These are phyloP conservation scores for Voacanga thouarsii DNA, from an alignment of 257 asterid genomes.

Conservation along the genomic window DNA sequence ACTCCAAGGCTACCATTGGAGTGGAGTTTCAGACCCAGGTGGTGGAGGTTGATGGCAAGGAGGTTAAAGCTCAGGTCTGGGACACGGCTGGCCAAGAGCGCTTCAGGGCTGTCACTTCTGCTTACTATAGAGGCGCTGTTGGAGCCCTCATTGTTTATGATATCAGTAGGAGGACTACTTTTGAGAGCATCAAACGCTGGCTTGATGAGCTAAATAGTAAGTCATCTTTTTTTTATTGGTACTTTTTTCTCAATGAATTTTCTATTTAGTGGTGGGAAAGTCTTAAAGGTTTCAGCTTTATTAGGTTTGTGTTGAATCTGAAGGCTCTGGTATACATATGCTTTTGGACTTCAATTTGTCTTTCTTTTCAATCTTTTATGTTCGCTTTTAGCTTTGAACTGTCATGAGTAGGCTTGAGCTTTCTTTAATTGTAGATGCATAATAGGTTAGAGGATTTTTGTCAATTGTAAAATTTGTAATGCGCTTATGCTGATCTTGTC, in stretches of 20 bases:
- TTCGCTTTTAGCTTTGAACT: not conserved
- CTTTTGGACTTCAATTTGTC: no score
- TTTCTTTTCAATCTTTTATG: not conserved
- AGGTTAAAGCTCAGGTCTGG: constrained; percentile 81
- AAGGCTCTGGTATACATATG: not conserved
- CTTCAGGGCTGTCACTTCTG: constrained; percentile 76
- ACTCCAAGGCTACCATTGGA: constrained; percentile 75
- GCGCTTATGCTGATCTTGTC: not conserved
- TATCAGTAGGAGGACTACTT: constrained; percentile 51
- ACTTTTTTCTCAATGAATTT: not conserved
- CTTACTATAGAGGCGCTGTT: constrained; percentile 74
- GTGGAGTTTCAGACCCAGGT: constrained; percentile 86
- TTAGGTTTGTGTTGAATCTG: constrained; percentile 3
- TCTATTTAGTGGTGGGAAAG: not conserved
- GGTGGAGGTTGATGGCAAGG: constrained; percentile 63
- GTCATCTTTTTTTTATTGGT: not conserved
- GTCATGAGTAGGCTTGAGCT: not conserved
- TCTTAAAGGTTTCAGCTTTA: constrained; percentile 3
- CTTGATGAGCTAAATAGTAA: constrained; percentile 68
- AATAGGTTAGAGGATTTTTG: not conserved
- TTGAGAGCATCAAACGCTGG: constrained; percentile 57
- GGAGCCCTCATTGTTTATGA: constrained; percentile 71
- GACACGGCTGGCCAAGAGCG: constrained; percentile 91
- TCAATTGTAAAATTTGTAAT: not conserved
- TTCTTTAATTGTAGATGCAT: not conserved